A percentile compares a stretch with the other conserved stretches of the same genome.
Conservation (phyloP, 768 basidiomycete species). For the Kwoniella dejecticola region DNA sequence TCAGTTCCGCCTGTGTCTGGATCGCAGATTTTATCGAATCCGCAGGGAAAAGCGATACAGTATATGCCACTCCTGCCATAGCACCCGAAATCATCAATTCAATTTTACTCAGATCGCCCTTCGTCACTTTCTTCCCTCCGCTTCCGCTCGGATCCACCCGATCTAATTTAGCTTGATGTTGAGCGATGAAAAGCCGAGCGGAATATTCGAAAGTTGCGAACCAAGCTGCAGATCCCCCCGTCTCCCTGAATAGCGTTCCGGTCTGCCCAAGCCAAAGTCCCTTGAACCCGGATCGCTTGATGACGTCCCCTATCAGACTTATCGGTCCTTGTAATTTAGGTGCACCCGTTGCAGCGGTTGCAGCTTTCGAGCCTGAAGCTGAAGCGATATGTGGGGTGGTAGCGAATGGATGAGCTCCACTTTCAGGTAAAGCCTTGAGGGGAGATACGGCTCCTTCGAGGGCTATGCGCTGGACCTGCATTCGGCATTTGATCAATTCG, state of each 20-base stretch:
- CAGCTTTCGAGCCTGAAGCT: slow-evolving; percentile 29
- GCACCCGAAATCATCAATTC: slow-evolving; percentile 87
- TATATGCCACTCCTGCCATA: slow-evolving; percentile 79
- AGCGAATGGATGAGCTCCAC: slow-evolving; percentile 25
- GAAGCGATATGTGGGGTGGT: slow-evolving; percentile 25
- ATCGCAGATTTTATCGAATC: slow-evolving; percentile 93
- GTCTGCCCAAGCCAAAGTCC: slow-evolving; percentile 98
- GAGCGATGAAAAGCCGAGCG: slow-evolving; percentile 64
- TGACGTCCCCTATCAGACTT: slow-evolving; percentile 65
- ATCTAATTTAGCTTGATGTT: slow-evolving; percentile 54
- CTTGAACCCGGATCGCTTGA: slow-evolving; percentile 69
- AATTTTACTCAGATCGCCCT: slow-evolving; percentile 66
- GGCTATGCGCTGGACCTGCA: slow-evolving; percentile 91
- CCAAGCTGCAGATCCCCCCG: slow-evolving; percentile 88
- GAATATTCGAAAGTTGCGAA: slow-evolving; percentile 83
- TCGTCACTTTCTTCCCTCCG: slow-evolving; percentile 43
- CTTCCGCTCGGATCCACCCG: background rate
- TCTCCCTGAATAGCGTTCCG: slow-evolving; percentile 89
- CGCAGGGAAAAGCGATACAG: slow-evolving; percentile 87
- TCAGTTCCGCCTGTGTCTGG: slow-evolving; percentile 86
- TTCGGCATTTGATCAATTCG: slow-evolving; percentile 93
- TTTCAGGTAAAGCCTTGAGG: slow-evolving; percentile 6
- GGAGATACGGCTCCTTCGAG: slow-evolving; percentile 45
- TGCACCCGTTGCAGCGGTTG: slow-evolving; percentile 24
- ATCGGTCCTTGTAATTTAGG: slow-evolving; percentile 67